Evolutionary conservation across 768 basidiomycete species (phyloP).

Genomic region (Hericium rajendrae): DNA sequence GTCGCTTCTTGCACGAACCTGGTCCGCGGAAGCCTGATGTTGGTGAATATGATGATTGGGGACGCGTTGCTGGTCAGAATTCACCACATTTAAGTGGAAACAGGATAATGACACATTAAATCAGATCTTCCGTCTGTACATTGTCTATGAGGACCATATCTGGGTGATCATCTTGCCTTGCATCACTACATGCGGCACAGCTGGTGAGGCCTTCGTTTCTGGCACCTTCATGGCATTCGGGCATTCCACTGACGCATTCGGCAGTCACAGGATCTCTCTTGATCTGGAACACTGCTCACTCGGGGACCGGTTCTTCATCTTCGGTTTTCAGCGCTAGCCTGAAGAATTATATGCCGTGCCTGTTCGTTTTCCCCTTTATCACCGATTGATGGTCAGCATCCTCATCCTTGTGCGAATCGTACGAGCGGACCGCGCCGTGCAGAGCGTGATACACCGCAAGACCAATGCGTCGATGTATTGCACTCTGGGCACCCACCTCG

Average conservation of each 20-base stretch:
- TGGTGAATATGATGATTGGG: neutral
- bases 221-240: neutral
- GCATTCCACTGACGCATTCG: too few relatives aligned
- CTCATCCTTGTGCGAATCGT: neutral
- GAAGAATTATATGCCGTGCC: neutral
- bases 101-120: neutral
- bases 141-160: neutral
- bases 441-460: neutral
- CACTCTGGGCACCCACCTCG: neutral
- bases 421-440: neutral
- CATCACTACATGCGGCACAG: neutral
- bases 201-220: neutral
- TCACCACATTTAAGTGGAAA: too few relatives aligned
- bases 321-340: neutral
- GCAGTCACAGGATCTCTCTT: neutral
- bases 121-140: neutral
- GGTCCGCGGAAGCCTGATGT: neutral
- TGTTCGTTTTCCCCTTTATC: neutral
- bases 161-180: neutral
- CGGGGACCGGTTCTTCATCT: neutral
- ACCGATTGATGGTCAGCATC: neutral
- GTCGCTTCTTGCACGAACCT: neutral
- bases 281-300: neutral
- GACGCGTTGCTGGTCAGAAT: neutral
- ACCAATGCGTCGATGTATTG: neutral